phyloP scores from a whole-genome alignment of 2,329 filamentous ascomycete species.

The Fusarium sororula region DNA sequence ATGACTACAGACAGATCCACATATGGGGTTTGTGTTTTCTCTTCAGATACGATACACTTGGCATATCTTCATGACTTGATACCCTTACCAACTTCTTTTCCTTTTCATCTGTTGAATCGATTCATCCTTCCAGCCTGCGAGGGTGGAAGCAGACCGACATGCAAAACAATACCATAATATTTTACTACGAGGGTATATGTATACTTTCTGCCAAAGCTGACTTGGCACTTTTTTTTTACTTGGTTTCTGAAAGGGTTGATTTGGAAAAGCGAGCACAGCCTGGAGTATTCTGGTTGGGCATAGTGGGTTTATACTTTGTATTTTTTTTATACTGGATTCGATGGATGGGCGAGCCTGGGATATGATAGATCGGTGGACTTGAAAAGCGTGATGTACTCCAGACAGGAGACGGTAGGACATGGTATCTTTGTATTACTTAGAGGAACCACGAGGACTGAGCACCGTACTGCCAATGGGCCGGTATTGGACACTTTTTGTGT shows the following conservation, averaged over 20 bases:
- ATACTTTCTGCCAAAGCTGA: not conserved
- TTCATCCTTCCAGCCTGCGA: not conserved
- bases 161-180: conserved; percentile 26
- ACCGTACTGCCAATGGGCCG: not conserved
- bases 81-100: conserved; percentile 30
- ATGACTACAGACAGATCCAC: conserved; percentile 25
- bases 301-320: not conserved
- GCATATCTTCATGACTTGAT: conserved; percentile 41
- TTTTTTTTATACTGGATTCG: not conserved
- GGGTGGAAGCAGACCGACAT: conserved; percentile 6
- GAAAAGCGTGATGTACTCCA: not conserved
- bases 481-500: not conserved
- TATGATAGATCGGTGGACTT: not conserved
- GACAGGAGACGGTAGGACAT: not conserved
- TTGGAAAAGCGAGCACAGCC: conserved; percentile 34
- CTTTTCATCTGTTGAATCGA: not conserved
- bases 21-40: conserved; percentile 7
- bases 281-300: conserved; percentile 35
- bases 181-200: not conserved
- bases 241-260: conserved; percentile 17
- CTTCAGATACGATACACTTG: conserved; percentile 31
- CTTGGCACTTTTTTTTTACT: conserved; percentile 7
- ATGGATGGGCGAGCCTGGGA: not conserved
- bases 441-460: not conserved
- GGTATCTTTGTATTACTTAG: not conserved